A percentile compares a stretch with the other conserved stretches of the same genome.
Conservation (phyloP, 2,329 filamentous ascomycete genomes). For the Verticillium nubilum region DNA sequence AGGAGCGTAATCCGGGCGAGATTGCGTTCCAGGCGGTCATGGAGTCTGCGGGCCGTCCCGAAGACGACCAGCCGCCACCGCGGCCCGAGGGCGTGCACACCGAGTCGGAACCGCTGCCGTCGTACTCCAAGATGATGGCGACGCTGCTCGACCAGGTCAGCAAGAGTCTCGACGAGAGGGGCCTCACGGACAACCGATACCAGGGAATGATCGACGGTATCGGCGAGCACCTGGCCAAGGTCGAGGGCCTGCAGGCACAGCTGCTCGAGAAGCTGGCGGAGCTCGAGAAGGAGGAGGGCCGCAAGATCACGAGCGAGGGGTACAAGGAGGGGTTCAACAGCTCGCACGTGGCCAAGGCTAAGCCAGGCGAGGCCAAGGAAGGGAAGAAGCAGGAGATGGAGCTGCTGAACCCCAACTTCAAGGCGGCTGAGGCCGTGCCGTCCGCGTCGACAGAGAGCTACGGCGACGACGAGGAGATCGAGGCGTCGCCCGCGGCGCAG, state of each 20-base stretch:
- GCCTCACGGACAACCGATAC: conserved; percentile 58
- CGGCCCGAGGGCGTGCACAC: conserved; percentile 75
- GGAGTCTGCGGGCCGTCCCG: conserved; percentile 67
- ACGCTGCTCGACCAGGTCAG: conserved; percentile 92
- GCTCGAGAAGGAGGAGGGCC: conserved; percentile 76
- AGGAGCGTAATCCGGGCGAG: conserved; percentile 65
- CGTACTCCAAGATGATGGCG: conserved; percentile 98
- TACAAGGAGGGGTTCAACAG: conserved; percentile 88
- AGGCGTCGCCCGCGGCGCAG: conserved; percentile 72
- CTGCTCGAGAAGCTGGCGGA: conserved; percentile 68
- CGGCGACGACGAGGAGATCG: conserved; percentile 67
- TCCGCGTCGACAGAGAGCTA: conserved; percentile 36
- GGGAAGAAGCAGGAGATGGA: conserved; percentile 45
- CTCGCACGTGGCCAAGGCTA: conserved; percentile 68
- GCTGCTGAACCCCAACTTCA: conserved; percentile 65
- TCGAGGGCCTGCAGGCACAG: conserved; percentile 71
- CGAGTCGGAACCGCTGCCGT: conserved; percentile 67
- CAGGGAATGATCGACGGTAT: conserved; percentile 75
- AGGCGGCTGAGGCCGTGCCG: conserved; percentile 11
- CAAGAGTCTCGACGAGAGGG: conserved; percentile 71
- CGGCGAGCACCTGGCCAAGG: conserved; percentile 68
- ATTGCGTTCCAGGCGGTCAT: conserved; percentile 86
- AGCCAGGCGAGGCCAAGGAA: conserved; percentile 36
- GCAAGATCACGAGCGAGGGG: conserved; percentile 90
- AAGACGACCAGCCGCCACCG: conserved; percentile 69